Base-by-base conservation (phyloP, 225 moss, liverwort and hornwort species). In the Asterella californica region DNA sequence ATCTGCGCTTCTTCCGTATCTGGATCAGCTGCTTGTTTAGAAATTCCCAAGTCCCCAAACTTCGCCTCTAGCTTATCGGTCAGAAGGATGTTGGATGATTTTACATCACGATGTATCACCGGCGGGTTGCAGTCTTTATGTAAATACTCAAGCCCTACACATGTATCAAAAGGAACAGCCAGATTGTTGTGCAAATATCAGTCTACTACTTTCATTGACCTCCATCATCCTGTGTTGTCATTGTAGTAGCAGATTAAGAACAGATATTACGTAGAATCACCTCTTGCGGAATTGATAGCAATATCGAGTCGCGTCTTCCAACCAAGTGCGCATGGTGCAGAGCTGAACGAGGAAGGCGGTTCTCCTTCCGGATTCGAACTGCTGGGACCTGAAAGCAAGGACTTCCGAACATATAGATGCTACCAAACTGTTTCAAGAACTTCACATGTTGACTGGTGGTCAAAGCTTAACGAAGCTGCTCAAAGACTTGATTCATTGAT, bases 301-400 rank as follows among this genome's bases (percentile, higher is more conserved):
- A 93, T 88, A 61, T 88, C 83, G 17, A 93, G 83, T 83, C 93
- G 90, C 74, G 88, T 79, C 71, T 77, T 87, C 92, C 93, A 92
- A 79, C 82, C 86, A 49, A 75, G 55, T 14, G 55, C 42, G 7
- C 4, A 42, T 42, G 42, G 42, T 42, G 7, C 42, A 42, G 7
- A 42, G 42, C 42, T 42, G 42, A 2, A n/a, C n/a, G n/a, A 2
- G 42, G 42, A 42, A 42, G 42, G 17, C 52, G 52, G 12, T 14
- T 14, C 52, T 52, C 10, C 17, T 52, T 14, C 5, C 52, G 52
- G 12, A 42, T 42, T 42, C 12, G 52, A 52, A 52, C 52, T 52
- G 52, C 52, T 5, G 12, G 67, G 30, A 67, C 12, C n/a, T 34
- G 27, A 67, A 67, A 30, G 30, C 0, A 5, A 9, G 11, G 3